These are phyloP conservation scores for Vickermania spadyakhi DNA, from an alignment of 208 protist species.

Conservation along the genomic window DNA sequence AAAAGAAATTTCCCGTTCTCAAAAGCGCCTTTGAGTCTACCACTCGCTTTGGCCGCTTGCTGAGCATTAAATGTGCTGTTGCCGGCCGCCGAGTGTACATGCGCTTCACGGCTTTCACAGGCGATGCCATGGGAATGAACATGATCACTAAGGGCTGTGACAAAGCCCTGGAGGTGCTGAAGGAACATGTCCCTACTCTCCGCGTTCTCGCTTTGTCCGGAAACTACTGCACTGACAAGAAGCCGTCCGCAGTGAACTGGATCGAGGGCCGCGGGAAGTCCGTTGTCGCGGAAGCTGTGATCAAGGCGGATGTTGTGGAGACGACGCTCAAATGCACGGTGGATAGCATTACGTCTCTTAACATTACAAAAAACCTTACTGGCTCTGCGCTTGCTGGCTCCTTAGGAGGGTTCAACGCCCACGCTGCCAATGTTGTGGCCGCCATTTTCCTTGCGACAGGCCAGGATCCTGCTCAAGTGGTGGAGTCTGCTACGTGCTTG, in stretches of 20 bases:
- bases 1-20: constrained; percentile 80
- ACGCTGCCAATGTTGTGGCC: constrained; percentile 97
- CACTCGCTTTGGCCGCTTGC: constrained; percentile 91
- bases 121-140: constrained; percentile 99
- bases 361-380: constrained; percentile 95
- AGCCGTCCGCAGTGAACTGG: constrained; percentile 97
- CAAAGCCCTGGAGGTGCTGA: constrained; percentile 79
- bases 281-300: constrained; percentile 92
- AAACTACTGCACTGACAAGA: constrained; percentile 99
- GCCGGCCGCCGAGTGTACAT: constrained; percentile 90
- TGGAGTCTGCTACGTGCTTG: constrained; percentile 96
- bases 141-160: constrained; percentile 98
- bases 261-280: constrained; percentile 95
- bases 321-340: constrained; percentile 93
- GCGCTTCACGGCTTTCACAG: constrained; percentile 91
- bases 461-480: constrained; percentile 98
- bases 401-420: constrained; percentile 96
- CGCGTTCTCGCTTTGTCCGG: constrained; percentile 90
- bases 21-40: constrained; percentile 90
- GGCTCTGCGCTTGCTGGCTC: constrained; percentile 97
- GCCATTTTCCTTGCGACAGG: constrained; percentile 96
- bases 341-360: constrained; percentile 87
- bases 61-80: constrained; percentile 77
- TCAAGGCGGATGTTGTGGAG: constrained; percentile 87
- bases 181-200: constrained; percentile 89